Base-by-base conservation (phyloP, 2,329 filamentous ascomycete genomes). In the Diaporthe destruens region DNA sequence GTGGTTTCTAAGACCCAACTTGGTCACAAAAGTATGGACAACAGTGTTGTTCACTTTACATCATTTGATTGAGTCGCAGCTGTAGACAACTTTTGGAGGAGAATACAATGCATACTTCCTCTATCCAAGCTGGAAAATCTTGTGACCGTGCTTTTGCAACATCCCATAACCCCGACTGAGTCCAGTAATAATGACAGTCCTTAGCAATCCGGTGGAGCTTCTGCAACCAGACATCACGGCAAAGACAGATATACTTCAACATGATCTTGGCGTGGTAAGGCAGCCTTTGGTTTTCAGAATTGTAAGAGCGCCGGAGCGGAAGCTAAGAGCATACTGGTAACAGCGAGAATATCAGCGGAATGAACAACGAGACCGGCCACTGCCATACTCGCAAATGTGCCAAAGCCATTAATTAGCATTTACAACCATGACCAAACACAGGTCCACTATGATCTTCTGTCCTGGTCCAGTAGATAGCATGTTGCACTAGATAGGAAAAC, bases 381-480 rank as follows among this genome's bases (percentile, higher is more conserved):
- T n/a, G 51, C 70, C 53, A 53, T 67, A 23, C 51, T 72, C 44
- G 56, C 49, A 34, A 69, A 20, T n/a, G 61, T 72, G 63, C 71
- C 71, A 34, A 49, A 39, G 25, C 63, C 71, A 3, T 16, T 69
- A 11, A 39, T 16, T 69, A 11, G 32, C 69, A 2, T 55, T 69
- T 49, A 63, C 71, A 20, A 55, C 71, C 7, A 59, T 72, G n/a
- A 69, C 65, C 18, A 47, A 72, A 65, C 71, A 69, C 20, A 42
- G 39, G 20, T 72, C 71, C 12, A 72, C 71, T 4, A 63, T 72
- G 12, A 59, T 72, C 12, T 63, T 72, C 14, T 63, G 32, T 3
- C 71, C 69, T 49, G 63, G 71, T 5, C 51, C 69, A 2, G 71
- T 63, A 1, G 71, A 72, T 39, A 8, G 9, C 34, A 36, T 36